Conservation (phyloP, 306 rosid species). For the Neltuma alba region DNA sequence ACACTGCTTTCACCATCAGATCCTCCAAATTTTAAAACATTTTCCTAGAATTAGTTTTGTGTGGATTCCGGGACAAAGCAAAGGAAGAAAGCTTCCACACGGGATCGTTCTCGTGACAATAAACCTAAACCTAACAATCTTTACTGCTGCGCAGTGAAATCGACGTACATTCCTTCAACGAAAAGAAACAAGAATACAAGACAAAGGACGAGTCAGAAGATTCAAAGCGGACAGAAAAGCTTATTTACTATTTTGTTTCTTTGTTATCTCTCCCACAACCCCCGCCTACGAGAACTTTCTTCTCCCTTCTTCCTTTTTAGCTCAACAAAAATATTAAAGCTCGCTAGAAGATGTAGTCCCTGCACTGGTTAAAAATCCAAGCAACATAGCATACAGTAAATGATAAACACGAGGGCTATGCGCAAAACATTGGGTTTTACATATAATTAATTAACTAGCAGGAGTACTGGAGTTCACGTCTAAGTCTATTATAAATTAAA, state of each 20-base stretch:
- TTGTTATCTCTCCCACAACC: constrained; percentile 25
- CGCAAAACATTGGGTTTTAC: constrained; percentile 40
- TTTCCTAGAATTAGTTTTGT: constrained; percentile 26
- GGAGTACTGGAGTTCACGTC: constrained; percentile 38
- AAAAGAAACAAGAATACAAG: constrained; percentile 61
- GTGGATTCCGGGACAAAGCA: constrained; percentile 36
- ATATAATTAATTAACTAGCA: constrained; percentile 15
- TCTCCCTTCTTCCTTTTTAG: not conserved
- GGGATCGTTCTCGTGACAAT: constrained; percentile 36
- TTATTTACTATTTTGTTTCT: constrained; percentile 32
- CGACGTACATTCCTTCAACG: constrained; percentile 67
- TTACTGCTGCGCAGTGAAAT: constrained; percentile 53
- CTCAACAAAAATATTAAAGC: not conserved
- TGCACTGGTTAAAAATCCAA: constrained; percentile 44
- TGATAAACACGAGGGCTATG: constrained; percentile 37
- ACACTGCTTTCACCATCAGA: constrained; percentile 39
- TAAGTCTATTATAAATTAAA: constrained; percentile 35
- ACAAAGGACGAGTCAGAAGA: constrained; percentile 60
- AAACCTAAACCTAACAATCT: constrained; percentile 45
- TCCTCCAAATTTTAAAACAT: constrained; percentile 22
- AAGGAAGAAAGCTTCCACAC: constrained; percentile 36
- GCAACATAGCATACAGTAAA: constrained; percentile 15
- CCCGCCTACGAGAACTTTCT: constrained; percentile 9
- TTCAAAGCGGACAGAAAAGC: constrained; percentile 23
- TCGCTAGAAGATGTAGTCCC: not conserved